These are phyloP conservation scores for Wallacemonas sp. DNA, from an alignment of 208 protist genomes.

Conservation along the genomic window DNA sequence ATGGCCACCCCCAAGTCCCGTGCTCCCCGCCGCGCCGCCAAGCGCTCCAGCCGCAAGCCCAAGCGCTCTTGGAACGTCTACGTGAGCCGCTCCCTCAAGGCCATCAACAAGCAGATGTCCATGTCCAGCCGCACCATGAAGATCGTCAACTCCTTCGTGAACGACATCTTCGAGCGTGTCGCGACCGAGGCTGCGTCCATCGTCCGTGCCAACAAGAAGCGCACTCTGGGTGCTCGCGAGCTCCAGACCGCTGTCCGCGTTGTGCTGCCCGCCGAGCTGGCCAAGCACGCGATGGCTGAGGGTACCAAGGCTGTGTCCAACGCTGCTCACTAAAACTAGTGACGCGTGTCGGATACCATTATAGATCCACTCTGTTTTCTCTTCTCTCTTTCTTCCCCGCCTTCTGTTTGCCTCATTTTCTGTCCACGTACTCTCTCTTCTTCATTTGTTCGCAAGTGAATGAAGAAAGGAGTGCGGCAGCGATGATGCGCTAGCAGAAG, in stretches of 20 bases:
- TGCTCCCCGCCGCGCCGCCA: slow-evolving; percentile 24
- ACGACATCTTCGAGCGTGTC: slow-evolving; percentile 98
- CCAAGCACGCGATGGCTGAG: slow-evolving; percentile 98
- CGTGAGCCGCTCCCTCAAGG: slow-evolving; percentile 93
- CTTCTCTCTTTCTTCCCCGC: neutral
- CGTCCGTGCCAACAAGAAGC: slow-evolving; percentile 94
- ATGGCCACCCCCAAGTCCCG: slow-evolving; percentile 58
- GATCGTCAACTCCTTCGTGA: slow-evolving; percentile 98
- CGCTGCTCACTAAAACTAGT: slow-evolving; percentile 28
- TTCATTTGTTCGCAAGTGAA: too few relatives aligned
- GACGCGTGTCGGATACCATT: neutral
- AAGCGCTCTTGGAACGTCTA: slow-evolving; percentile 88
- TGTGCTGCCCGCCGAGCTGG: slow-evolving; percentile 96
- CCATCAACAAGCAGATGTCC: slow-evolving; percentile 96
- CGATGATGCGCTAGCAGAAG: too few relatives aligned
- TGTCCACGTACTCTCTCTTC: too few relatives aligned
- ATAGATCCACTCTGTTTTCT: slow-evolving; percentile 2
- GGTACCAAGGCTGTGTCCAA: slow-evolving; percentile 98
- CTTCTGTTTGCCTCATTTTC: too few relatives aligned
- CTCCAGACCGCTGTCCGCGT: slow-evolving; percentile 97
- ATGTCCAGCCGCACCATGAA: slow-evolving; percentile 96
- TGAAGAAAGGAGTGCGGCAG: too few relatives aligned
- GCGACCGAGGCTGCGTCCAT: slow-evolving; percentile 93
- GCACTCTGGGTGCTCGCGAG: slow-evolving; percentile 95
- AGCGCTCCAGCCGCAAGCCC: slow-evolving; percentile 68